Percentiles rank a stretch among this genome's conserved stretches.
Evolutionary conservation across 371 early-diverging fungal genomes (phyloP).

Genomic region (Smittium mucronatum): DNA sequence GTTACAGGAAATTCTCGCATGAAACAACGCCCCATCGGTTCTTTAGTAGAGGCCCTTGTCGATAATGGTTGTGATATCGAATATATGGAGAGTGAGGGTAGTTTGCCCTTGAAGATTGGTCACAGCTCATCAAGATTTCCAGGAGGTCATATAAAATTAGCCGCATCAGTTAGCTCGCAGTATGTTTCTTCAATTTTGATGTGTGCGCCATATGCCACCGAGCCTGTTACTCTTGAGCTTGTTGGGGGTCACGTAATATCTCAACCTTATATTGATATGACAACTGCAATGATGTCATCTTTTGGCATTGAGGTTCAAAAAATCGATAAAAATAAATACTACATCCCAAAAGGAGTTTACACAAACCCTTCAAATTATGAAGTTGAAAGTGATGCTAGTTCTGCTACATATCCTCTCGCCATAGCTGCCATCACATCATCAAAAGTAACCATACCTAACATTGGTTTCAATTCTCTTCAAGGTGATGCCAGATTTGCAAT

Average conservation of each 20-base stretch:
- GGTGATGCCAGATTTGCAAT: constrained; percentile 87
- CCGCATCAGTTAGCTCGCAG: constrained; percentile 90
- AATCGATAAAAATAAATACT: constrained; percentile 62
- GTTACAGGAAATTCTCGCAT: constrained; percentile 94
- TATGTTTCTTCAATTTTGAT: constrained; percentile 93
- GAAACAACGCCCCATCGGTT: constrained; percentile 91
- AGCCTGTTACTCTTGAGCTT: constrained; percentile 64
- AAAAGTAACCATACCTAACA: constrained; percentile 75
- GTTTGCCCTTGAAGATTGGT: constrained; percentile 69
- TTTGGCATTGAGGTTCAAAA: constrained; percentile 78
- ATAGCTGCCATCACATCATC: constrained; percentile 93
- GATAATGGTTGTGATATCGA: constrained; percentile 64
- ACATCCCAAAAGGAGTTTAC: constrained; percentile 64
- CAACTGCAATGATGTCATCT: constrained; percentile 89
- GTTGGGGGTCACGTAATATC: constrained; percentile 90
- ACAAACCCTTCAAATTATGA: constrained; percentile 66
- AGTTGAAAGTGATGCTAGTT: constrained; percentile 94
- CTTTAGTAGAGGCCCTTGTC: constrained; percentile 71
- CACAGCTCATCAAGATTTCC: constrained; percentile 57
- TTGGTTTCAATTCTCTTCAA: constrained; percentile 78
- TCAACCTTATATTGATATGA: constrained; percentile 97
- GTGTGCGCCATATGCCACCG: constrained; percentile 82
- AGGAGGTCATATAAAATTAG: constrained; percentile 77
- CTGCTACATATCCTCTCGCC: constrained; percentile 94
- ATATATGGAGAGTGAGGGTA: constrained; percentile 70